Conservation (phyloP, 768 basidiomycete species). For the Leccinum uliginosum region DNA sequence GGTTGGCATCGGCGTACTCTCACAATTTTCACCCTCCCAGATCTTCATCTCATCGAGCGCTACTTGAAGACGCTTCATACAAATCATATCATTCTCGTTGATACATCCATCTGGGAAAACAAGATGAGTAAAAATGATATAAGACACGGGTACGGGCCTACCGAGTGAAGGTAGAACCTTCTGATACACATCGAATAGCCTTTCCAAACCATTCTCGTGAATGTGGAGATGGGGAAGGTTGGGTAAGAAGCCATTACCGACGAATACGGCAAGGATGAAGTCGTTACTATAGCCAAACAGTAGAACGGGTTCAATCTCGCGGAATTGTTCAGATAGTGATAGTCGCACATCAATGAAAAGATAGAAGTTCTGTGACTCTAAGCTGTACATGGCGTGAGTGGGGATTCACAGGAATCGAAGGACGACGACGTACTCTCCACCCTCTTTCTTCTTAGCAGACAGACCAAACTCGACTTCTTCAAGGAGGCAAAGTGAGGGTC, state of each 20-base stretch:
- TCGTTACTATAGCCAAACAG: slow-evolving; percentile 91
- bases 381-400: slow-evolving; percentile 28
- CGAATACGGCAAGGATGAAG: slow-evolving; percentile 95
- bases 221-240: slow-evolving; percentile 96
- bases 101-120: slow-evolving; percentile 74
- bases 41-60: slow-evolving; percentile 83
- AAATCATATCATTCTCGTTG: slow-evolving; percentile 87
- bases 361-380: slow-evolving; percentile 89
- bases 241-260: slow-evolving; percentile 96
- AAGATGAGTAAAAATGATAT: not conserved
- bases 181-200: slow-evolving; percentile 94
- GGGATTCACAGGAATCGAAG: not conserved
- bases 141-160: slow-evolving; percentile 24
- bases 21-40: slow-evolving; percentile 88
- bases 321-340: slow-evolving; percentile 96
- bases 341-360: slow-evolving; percentile 93
- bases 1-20: slow-evolving; percentile 83
- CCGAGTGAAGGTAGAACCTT: slow-evolving; percentile 75
- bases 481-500: slow-evolving; percentile 96
- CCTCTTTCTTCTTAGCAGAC: slow-evolving; percentile 64
- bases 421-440: slow-evolving; percentile 42
- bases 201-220: slow-evolving; percentile 93
- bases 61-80: slow-evolving; percentile 73
- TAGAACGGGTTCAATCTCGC: slow-evolving; percentile 57
- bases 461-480: slow-evolving; percentile 99